phyloP scores from a whole-genome alignment of 768 basidiomycete species.

The Erythrobasidium yunnanense region DNA sequence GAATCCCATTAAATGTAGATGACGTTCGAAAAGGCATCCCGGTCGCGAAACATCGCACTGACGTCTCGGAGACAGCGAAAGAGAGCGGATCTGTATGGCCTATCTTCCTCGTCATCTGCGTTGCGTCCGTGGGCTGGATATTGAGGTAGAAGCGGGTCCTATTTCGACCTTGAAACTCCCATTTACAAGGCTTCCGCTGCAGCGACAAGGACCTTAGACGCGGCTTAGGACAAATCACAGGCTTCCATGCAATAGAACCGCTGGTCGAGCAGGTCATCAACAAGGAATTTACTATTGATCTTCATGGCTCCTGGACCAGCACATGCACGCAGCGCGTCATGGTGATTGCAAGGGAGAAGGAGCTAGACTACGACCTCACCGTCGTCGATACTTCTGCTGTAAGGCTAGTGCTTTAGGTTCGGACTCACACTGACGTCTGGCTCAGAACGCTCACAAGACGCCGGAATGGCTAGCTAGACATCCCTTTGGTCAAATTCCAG shows the following conservation, averaged over 20 bases:
- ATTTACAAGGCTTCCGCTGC: too few relatives aligned
- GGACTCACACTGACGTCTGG: background rate
- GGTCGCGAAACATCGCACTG: too few relatives aligned
- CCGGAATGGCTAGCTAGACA: background rate
- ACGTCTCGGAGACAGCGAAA: too few relatives aligned
- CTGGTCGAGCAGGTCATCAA: slow-evolving; percentile 10
- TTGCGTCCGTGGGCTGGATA: slow-evolving; percentile 15
- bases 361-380: slow-evolving; percentile 1
- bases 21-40: too few relatives aligned
- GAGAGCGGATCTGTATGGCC: slow-evolving; percentile 2
- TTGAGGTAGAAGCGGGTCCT: too few relatives aligned
- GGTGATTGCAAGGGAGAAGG: slow-evolving; percentile 17
- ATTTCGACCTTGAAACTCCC: too few relatives aligned
- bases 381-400: slow-evolving; percentile 2
- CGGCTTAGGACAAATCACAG: slow-evolving; percentile 7
- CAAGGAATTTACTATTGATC: slow-evolving; percentile 8
- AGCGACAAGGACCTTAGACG: slow-evolving; percentile 13
- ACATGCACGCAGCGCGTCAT: slow-evolving; percentile 21
- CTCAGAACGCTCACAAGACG: slow-evolving; percentile 18
- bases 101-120: slow-evolving; percentile 1
- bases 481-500: slow-evolving; percentile 18
- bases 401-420: background rate
- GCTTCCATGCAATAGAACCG: background rate
- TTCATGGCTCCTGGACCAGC: slow-evolving; percentile 11
- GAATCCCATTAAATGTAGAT: too few relatives aligned